Conservation (phyloP, 306 rosid genomes). For the Fragaria iinumae region DNA sequence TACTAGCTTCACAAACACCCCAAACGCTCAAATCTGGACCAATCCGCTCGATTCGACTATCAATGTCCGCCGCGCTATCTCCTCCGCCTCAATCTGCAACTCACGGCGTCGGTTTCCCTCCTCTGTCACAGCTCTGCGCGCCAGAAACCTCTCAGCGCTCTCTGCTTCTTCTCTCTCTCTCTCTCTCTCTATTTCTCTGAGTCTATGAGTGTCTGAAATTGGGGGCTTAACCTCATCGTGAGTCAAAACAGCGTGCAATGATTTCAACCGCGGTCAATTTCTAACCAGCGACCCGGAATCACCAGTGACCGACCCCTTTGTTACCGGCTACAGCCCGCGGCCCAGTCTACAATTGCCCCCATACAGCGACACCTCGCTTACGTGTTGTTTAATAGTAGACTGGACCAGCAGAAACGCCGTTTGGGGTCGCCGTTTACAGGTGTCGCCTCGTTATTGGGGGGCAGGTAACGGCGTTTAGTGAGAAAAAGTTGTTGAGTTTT, state of each 20-base stretch:
- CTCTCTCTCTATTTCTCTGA: neutral
- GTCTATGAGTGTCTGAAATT: slow-evolving; percentile 35
- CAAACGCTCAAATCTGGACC: neutral
- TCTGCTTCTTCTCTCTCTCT: slow-evolving; percentile 5
- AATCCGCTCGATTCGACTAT: slow-evolving; percentile 9
- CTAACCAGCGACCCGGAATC: slow-evolving; percentile 49
- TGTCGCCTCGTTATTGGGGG: neutral
- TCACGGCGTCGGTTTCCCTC: neutral
- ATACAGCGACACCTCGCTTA: slow-evolving; percentile 25
- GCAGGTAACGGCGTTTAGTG: slow-evolving; percentile 39
- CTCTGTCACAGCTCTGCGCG: neutral
- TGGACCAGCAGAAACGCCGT: slow-evolving; percentile 22
- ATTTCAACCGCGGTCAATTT: slow-evolving; percentile 63
- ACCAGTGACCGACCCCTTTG: slow-evolving; percentile 19
- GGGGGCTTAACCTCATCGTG: slow-evolving; percentile 46
- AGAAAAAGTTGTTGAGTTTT: slow-evolving; percentile 45
- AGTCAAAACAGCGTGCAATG: slow-evolving; percentile 51
- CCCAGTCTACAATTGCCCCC: slow-evolving; percentile 4
- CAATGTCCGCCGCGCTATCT: slow-evolving; percentile 1
- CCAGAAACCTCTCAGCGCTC: neutral
- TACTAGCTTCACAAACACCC: neutral
- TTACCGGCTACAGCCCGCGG: slow-evolving; percentile 41
- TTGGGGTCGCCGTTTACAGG: neutral
- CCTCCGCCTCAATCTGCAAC: slow-evolving; percentile 4
- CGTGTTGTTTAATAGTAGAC: neutral